phyloP scores from a whole-genome alignment of 2,329 filamentous ascomycete species.

The Microcyclospora tardicrescens region DNA sequence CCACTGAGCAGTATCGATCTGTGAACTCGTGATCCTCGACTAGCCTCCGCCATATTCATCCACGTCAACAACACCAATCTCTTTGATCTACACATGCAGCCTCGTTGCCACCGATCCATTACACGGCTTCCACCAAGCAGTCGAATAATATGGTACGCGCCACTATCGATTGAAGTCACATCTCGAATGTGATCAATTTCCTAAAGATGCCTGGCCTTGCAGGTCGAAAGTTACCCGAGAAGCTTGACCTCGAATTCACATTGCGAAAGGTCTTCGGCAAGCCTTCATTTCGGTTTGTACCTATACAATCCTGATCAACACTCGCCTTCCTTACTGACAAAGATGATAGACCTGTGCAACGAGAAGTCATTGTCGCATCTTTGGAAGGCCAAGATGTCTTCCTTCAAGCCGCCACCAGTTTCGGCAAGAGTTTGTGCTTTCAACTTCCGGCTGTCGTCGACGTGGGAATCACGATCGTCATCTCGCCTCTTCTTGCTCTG shows the following conservation, averaged over 20 bases:
- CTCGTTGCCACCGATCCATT: too few species aligned
- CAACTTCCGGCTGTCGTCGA: constrained; percentile 82
- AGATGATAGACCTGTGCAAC: constrained; percentile 56
- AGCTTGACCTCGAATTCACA: constrained; percentile 25
- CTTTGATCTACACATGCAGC: too few species aligned
- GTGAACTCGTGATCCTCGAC: too few species aligned
- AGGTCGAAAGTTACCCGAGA: constrained; percentile 13
- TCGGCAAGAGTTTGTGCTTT: constrained; percentile 88
- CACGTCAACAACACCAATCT: too few species aligned
- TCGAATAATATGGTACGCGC: too few species aligned
- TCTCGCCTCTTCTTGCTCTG: constrained; percentile 76
- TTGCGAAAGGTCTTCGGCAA: constrained; percentile 25
- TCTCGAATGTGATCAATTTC: background rate
- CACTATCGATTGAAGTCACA: too few species aligned
- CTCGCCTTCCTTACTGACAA: constrained; percentile 2
- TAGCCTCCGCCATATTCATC: too few species aligned
- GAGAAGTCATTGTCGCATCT: constrained; percentile 74
- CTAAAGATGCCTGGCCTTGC: constrained; percentile 15
- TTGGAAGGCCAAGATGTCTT: constrained; percentile 82
- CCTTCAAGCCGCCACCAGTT: constrained; percentile 78
- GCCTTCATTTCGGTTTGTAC: constrained; percentile 19
- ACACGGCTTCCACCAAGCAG: too few species aligned
- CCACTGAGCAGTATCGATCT: too few species aligned
- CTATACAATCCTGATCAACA: background rate
- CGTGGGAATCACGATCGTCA: constrained; percentile 77